Evolutionary conservation across 306 rosid species (phyloP), one percentile per base, ranked within the genome.

Genomic region (Cajanus cajan): DNA sequence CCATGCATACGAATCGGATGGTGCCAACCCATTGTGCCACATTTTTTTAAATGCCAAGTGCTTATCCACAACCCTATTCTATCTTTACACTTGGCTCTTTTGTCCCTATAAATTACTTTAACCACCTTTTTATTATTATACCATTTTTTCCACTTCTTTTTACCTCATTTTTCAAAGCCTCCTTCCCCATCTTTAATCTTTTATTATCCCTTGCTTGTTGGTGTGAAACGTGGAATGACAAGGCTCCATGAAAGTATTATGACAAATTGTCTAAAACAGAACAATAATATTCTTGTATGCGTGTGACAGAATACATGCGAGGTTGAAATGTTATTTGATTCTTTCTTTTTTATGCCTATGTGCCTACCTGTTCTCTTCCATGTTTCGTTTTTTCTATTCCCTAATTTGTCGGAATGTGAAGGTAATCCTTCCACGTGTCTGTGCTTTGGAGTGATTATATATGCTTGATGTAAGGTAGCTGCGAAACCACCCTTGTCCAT

Each of bases 301-400:
- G 75, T 52, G 69, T 61, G 10, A 69, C 34, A 82, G 87, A 77
- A 71, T 87, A 72, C 82, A 79, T 77, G 9, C 7, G 68, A 82
- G 88, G 64, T 66, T 65, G 73, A 73, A 72, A 77, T 24, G 43
- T 57, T 51, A 37, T 63, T 25, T 67, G n/a, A 47, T 68, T 66
- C 71, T 37, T 79, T 72, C 2, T 68, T 37, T 73, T 79, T 73
- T 68, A 19, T 75, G 48, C 19, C 48, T 52, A 3, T 45, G 85
- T 45, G 85, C 82, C 78, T 78, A 89, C 86, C 85, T 81, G 90
- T 89, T 76, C 28, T 64, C 79, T 73, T 76, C 85, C 79, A 62
- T 85, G 1, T 28, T 28, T 52, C 79, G 7, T 76, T 57, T 76
- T 71, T 36, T 34, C 34, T 36, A n/a, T 15, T 47, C 66, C 76